Evolutionary conservation across 2,329 filamentous ascomycete species (phyloP), one percentile per base, ranked within the genome.

Genomic region (Aspergillus awamori): DNA sequence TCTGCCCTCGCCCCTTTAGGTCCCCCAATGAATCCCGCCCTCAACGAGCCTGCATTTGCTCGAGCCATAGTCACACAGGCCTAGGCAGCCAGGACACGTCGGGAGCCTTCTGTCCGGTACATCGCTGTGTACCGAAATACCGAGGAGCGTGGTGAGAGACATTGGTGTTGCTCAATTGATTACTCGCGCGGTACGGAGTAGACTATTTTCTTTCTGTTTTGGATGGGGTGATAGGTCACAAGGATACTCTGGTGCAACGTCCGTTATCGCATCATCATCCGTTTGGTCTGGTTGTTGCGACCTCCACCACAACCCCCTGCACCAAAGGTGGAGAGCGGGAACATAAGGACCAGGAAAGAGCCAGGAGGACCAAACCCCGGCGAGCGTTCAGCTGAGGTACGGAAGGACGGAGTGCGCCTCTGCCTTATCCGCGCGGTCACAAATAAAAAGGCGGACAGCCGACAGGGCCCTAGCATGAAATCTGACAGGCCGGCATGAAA

Each of bases 271-370:
- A 30, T 51, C 26, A 20, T 33, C 26, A 17, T 47, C 43, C 17
- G 17, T 15, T 28, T 47, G 53, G 52, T 53, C 52, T 22, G 20
- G 39, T 17, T n/a, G 26, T 10, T 53, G 36, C 38, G 39, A n/a
- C 52, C 41, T 43, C 53, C 53, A 56, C 41, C 28, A 28, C 26
- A 51, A 7, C 43, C 33, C 53, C n/a, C 53, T 56, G 39, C 53
- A 45, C 30, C 26, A 39, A 24, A 36, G 26, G 53, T 56, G 53
- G 53, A 33, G 53, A 36, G 39, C 36, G 53, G 20, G 17, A 15
- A 47, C 33, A 33, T 45, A 30, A 41, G 26, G 39, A 17, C 53
- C 43, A 56, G 39, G 30, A 26, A 33, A 39, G 26, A 56, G 15
- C 47, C 47, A 36, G 33, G 4, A 33, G 11, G 11, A 36, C 33